These are phyloP conservation scores for Hypocreales sp. DNA, from an alignment of 2,329 filamentous ascomycete species.

Conservation along the genomic window DNA sequence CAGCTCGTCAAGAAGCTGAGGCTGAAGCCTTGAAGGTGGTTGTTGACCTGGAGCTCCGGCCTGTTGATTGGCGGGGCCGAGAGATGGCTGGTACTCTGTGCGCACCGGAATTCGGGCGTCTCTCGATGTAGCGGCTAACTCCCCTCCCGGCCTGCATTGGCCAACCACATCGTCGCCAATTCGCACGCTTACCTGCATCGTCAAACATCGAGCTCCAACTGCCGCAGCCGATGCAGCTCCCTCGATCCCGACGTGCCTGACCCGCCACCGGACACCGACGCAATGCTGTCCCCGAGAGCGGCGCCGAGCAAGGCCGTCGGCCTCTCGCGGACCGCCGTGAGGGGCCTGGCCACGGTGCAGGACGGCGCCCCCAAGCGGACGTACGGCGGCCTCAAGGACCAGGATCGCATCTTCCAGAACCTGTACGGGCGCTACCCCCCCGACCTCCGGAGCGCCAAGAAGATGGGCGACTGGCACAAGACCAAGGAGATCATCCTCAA, in stretches of 20 bases:
- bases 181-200: conserved; percentile 16
- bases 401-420: conserved; percentile 99
- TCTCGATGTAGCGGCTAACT: conserved; percentile 14
- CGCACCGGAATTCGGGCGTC: too few species aligned
- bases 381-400: conserved; percentile 82
- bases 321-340: conserved; percentile 30
- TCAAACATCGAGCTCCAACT: conserved; percentile 17
- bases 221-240: conserved; percentile 17
- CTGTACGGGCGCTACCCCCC: conserved; percentile 86
- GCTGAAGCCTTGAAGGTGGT: too few species aligned
- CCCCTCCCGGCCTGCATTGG: conserved; percentile 15
- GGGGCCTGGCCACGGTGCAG: conserved; percentile 70
- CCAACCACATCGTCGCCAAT: conserved; percentile 24
- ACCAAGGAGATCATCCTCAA: conserved; percentile 97
- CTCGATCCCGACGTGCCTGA: conserved; percentile 10
- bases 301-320: conserved; percentile 21
- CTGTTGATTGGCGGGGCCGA: too few species aligned
- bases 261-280: conserved; percentile 14
- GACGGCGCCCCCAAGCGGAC: conserved; percentile 54
- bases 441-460: conserved; percentile 86
- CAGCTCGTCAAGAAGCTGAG: too few species aligned
- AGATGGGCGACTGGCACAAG: conserved; percentile 98
- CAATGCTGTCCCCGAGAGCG: conserved; percentile 29
- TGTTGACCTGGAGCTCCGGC: too few species aligned
- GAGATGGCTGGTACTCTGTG: too few species aligned